Conservation (phyloP, 2,329 filamentous ascomycete species). For the Colletotrichum chrysophilum region DNA sequence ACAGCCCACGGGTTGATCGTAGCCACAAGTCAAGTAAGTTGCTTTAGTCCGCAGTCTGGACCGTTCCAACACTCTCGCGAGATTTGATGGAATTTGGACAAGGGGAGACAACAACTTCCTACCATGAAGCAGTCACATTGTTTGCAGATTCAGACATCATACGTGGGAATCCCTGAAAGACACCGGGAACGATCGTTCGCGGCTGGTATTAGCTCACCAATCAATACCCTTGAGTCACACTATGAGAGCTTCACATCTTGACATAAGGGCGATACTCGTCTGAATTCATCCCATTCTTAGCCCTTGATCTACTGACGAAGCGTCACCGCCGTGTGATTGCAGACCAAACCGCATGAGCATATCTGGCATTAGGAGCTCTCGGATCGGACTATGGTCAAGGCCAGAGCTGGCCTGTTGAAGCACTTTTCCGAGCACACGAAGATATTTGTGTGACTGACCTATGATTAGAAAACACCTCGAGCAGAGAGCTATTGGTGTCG, state of each 20-base stretch:
- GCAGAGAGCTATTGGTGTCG: background rate
- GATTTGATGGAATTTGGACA: background rate
- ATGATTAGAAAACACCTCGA: background rate
- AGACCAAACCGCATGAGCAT: background rate
- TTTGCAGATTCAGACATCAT: background rate
- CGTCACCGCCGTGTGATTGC: background rate
- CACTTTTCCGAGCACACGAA: background rate
- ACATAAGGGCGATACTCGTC: background rate
- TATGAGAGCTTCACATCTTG: background rate
- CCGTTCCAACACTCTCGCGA: background rate
- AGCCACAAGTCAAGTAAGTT: background rate
- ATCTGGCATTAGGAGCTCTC: background rate
- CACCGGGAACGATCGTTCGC: background rate
- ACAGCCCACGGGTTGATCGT: background rate
- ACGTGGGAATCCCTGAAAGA: background rate
- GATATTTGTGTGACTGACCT: background rate
- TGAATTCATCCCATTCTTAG: background rate
- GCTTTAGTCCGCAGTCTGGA: background rate
- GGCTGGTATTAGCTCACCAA: background rate
- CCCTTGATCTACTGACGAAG: background rate
- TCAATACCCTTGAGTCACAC: background rate
- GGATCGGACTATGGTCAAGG: background rate
- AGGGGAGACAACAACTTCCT: background rate
- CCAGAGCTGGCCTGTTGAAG: background rate
- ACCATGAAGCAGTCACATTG: background rate